A percentile compares a stretch with the other conserved stretches of the same genome.
These are phyloP conservation scores for Sarocladiaceae sp. DNA, from an alignment of 2,329 filamentous ascomycete species.

Conservation along the genomic window DNA sequence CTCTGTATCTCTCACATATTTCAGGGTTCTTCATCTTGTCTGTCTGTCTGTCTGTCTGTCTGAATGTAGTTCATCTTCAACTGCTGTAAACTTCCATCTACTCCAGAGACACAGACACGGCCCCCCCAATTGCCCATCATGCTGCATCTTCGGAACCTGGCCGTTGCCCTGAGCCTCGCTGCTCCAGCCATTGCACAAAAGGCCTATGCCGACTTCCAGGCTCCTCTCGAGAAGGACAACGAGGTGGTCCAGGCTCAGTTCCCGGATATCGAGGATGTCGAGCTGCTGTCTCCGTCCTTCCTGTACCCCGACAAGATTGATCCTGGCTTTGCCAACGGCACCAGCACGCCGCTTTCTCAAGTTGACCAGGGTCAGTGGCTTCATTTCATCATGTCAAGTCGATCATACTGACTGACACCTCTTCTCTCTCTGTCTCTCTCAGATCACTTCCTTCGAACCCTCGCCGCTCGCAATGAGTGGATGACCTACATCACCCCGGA, in stretches of 20 bases:
- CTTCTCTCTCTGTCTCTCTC: not conserved
- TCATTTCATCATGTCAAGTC: not conserved
- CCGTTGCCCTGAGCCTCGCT: not conserved
- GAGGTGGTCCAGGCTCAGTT: not conserved
- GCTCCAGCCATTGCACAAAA: not conserved
- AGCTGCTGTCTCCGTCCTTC: conserved; percentile 9
- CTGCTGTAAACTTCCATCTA: too few species aligned
- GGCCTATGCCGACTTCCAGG: conserved; percentile 3
- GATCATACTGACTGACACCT: not conserved
- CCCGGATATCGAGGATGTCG: conserved; percentile 6
- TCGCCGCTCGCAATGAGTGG: conserved; percentile 14
- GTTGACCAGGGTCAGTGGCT: conserved; percentile 2
- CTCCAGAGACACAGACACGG: too few species aligned
- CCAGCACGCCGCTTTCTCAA: not conserved
- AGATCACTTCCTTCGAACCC: conserved; percentile 2
- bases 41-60: too few species aligned
- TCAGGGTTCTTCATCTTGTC: too few species aligned
- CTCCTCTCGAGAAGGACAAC: not conserved
- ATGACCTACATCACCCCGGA: conserved; percentile 14
- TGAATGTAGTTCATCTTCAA: too few species aligned
- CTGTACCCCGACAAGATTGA: conserved; percentile 1
- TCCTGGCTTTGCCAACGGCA: conserved; percentile 9
- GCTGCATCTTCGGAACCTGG: too few species aligned
- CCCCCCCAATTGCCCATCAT: too few species aligned
- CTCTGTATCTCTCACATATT: too few species aligned